These are phyloP conservation scores for Boletus barrowsii DNA, from an alignment of 768 basidiomycete genomes.

Conservation along the genomic window DNA sequence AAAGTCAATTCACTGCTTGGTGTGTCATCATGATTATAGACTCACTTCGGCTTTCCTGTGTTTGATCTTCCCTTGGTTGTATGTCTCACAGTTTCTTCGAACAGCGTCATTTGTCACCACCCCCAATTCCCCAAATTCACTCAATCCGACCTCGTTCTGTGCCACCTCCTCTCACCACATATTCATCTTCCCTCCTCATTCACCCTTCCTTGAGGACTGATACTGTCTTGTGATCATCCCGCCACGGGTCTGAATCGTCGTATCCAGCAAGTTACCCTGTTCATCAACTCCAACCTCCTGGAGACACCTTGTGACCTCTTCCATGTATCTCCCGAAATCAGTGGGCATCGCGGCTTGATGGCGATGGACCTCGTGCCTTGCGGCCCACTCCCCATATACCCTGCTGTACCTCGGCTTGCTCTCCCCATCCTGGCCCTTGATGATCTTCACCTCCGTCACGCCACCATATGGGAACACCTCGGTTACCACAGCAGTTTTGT, in stretches of 20 bases:
- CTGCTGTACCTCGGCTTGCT: conserved; percentile 22
- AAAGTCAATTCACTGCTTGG: too few relatives aligned
- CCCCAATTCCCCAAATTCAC: conserved; percentile 22
- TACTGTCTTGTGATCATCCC: background rate
- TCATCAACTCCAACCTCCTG: conserved; percentile 30
- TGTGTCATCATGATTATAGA: background rate
- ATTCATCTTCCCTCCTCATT: conserved; percentile 39
- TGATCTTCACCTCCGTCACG: conserved; percentile 21
- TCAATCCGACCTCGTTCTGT: conserved; percentile 15
- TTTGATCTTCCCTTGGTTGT: conserved; percentile 12
- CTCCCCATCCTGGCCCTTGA: conserved; percentile 6
- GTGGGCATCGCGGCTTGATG: conserved; percentile 20
- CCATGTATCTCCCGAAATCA: conserved; percentile 27
- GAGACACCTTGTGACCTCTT: conserved; percentile 36
- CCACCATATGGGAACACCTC: conserved; percentile 24
- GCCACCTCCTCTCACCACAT: conserved; percentile 57
- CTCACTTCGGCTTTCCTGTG: conserved; percentile 25
- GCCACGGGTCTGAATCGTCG: conserved; percentile 12
- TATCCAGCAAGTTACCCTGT: conserved; percentile 23
- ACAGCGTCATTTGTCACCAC: conserved; percentile 12
- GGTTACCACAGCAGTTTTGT: conserved; percentile 25
- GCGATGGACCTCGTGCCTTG: conserved; percentile 24
- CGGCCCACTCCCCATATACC: conserved; percentile 34
- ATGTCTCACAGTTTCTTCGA: conserved; percentile 13
- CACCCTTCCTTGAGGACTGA: conserved; percentile 15